phyloP scores from a whole-genome alignment of 352 stramenopile genomes.

The Globisporangium nodosum region DNA sequence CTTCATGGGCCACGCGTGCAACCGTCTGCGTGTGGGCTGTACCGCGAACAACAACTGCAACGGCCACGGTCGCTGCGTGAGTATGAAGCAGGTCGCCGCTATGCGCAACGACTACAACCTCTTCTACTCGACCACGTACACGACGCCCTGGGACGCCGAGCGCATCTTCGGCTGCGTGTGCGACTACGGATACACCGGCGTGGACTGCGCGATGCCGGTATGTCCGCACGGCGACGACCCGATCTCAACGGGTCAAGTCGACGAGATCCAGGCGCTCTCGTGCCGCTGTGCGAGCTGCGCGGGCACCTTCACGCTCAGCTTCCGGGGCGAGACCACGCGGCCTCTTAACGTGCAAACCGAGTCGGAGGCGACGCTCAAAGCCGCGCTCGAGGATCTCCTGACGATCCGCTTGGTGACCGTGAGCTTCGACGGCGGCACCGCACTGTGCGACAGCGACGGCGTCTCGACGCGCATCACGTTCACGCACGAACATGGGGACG shows the following conservation, averaged over 20 bases:
- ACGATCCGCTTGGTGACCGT: constrained; percentile 52
- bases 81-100: constrained; percentile 47
- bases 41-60: constrained; percentile 65
- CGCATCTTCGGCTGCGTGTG: constrained; percentile 85
- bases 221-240: constrained; percentile 89
- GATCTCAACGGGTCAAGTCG: constrained; percentile 55
- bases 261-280: constrained; percentile 76
- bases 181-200: constrained; percentile 84
- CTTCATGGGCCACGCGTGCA: constrained; percentile 68
- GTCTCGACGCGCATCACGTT: constrained; percentile 65
- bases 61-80: constrained; percentile 86
- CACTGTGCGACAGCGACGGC: constrained; percentile 43
- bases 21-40: constrained; percentile 53
- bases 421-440: constrained; percentile 32
- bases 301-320: constrained; percentile 59
- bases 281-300: constrained; percentile 57
- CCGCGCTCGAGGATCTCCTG: constrained; percentile 38
- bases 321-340: constrained; percentile 45
- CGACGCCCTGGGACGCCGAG: constrained; percentile 76
- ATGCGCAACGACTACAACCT: constrained; percentile 62
- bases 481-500: constrained; percentile 55
- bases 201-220: constrained; percentile 75
- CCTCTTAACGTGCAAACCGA: constrained; percentile 33
- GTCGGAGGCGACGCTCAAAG: constrained; percentile 35
- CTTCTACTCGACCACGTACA: constrained; percentile 48